Base-by-base conservation (phyloP, 2,329 filamentous ascomycete species). In the Alternaria hordeiaustralica region DNA sequence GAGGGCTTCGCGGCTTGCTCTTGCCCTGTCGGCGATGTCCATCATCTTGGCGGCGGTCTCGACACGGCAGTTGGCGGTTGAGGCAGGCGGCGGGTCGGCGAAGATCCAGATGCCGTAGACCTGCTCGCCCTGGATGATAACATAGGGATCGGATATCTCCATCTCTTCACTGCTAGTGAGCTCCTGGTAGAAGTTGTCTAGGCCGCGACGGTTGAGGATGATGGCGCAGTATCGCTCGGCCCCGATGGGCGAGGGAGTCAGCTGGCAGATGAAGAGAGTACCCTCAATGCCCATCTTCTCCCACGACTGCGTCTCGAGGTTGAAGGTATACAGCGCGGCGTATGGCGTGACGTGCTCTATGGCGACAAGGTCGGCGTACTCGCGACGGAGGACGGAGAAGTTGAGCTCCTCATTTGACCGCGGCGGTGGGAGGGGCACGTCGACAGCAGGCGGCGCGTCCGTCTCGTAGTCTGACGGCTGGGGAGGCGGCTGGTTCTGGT, bases 361-460 rank as follows among this genome's bases (percentile, higher is more conserved):
- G 56, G 86, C 83, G 62, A 85, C 84, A 68, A 97, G 88, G 61
- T 88, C 86, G 30, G 93, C 92, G 62, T 93, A 88, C 82, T 97
- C 92, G 70, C 93, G 92, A 63, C 87, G 89, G 36, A 98, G 86
- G 43, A 97, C 95, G 53, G 88, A 86, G 69, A 97, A 86, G 83
- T 98, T 98, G 75, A 98, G 89, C 70, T 96, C 91, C 59, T 91
- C 92, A 79, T 94, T 96, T 66, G 90, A 90, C 68, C 92, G 90
- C 36, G 82, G 78, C 58, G 84, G 83, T 45, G 84, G 83, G 26
- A 80, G 78, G 25, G 80, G 79, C 53, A 78, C 70, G 23, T 79
- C 72, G 67, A 78, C 71, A 55, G 79, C 77, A 58, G 75, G 76
- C 60, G 78, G 75, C 13, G 78, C 79, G 73, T 86, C 84, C 18